Base-by-base conservation (phyloP, 768 basidiomycete species). In the Termitomyces sp. region DNA sequence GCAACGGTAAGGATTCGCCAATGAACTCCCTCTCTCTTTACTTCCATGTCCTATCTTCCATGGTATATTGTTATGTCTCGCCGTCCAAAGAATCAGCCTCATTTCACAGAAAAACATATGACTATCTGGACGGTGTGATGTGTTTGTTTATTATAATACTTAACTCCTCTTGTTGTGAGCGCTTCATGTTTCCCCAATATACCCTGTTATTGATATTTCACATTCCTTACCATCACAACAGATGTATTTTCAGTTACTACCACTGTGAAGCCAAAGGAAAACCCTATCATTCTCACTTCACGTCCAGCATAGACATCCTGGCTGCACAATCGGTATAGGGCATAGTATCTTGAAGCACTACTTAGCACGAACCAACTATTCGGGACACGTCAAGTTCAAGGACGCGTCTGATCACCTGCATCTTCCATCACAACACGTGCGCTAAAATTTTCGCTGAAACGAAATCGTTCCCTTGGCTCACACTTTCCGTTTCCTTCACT, bases 401-500 rank as follows among this genome's bases (percentile, higher is more conserved):
- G 40, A 38, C 51, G 51, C 51, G 38, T 30, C 26, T 13, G 18
- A 53, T 53, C 51, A 53, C 51, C 26, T 53, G 51, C 16, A 28
- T 7, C 12, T 5, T 28, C 18, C 10, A 28, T 40, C 38, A 42
- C 18, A 13, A 13, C 51, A 53, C 24, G 51, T 53, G 51, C 51
- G 3, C 26, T n/a, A 8, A 35, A 50, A 49, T 51, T 38, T 22
- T 4, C 8, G 24, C 20, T 12, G 6, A 26, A 16, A 1, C 3
- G 2, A 13, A 12, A 42, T 53, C 42, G 42, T 18, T 44, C 16
- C 43, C 16, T 40, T 45, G 53, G 53, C 38, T 54, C 53, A 35
- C 18, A 54, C 53, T 43, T 54, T 54, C 53, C 53, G 43, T 45
- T 54, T 53, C 38, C 51, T 53, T 52, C 38, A 52, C 6, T 38